A percentile compares a stretch with the other conserved stretches of the same genome.
phyloP scores from a whole-genome alignment of 768 basidiomycete species.

The Nevesoporus exiguus region DNA sequence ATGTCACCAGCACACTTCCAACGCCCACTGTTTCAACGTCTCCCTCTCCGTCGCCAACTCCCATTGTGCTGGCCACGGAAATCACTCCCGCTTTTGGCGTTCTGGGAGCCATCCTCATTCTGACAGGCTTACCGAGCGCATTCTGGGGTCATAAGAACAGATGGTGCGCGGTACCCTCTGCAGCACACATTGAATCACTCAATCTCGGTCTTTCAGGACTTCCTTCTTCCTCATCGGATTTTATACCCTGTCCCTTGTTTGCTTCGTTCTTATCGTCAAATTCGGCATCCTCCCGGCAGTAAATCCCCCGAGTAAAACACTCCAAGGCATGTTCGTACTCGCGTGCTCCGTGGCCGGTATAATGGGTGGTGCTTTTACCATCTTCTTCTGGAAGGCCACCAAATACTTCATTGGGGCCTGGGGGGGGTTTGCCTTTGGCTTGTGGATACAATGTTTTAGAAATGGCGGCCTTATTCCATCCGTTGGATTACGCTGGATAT shows the following conservation, averaged over 20 bases:
- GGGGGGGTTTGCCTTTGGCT: constrained; percentile 75
- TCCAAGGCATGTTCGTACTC: constrained; percentile 89
- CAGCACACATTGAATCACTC: neutral
- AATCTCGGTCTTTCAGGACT: constrained; percentile 51
- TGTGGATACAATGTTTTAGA: constrained; percentile 85
- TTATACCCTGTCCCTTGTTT: constrained; percentile 83
- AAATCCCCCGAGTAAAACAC: constrained; percentile 71
- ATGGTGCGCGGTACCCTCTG: constrained; percentile 53
- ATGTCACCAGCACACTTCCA: constrained; percentile 58
- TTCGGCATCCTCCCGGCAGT: constrained; percentile 85
- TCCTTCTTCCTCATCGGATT: constrained; percentile 93
- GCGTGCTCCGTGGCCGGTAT: constrained; percentile 76
- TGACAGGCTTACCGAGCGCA: constrained; percentile 86
- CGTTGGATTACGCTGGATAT: constrained; percentile 82
- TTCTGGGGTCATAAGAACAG: constrained; percentile 95
- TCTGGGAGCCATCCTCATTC: constrained; percentile 80
- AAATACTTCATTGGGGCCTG: constrained; percentile 68
- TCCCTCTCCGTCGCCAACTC: constrained; percentile 32
- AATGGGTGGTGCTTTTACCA: constrained; percentile 78
- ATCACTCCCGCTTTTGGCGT: constrained; percentile 89
- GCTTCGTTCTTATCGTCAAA: constrained; percentile 82
- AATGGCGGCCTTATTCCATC: constrained; percentile 76
- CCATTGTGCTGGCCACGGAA: constrained; percentile 51
- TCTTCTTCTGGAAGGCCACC: constrained; percentile 91
- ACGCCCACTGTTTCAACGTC: constrained; percentile 47